Evolutionary conservation across 306 rosid genomes (phyloP), one percentile per base, ranked within the genome.

Genomic region (Pueraria montana): DNA sequence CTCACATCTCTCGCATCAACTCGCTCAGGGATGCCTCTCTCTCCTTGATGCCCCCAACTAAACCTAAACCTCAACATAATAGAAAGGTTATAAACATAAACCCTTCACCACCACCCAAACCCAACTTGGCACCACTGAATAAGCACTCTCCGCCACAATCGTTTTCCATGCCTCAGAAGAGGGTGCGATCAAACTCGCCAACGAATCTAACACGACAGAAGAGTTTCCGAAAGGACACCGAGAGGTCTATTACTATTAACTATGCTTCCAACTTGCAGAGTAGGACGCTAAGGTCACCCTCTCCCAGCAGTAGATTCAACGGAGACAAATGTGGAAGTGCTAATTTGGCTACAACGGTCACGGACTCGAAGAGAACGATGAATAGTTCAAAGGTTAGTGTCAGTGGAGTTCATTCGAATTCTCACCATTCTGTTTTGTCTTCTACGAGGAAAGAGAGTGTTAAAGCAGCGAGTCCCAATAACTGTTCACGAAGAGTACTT

Each of bases 101-200:
- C 80, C 78, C 89, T 10, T 62, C 72, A 38, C 34, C 82, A 38
- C 34, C 82, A 8, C 46, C 67, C 5, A 76, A 48, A 58, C 34
- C 71, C 68, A 40, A 40, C 59, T 61, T 50, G 3, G 49, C n/a
- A 1, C 8, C 79, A 24, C 14, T 18, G 1, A 74, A n/a, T n/a
- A n/a, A 80, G 6, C 88, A 72, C 3, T 74, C 87, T 3, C 61
- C 56, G 1, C 86, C 40, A 0, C 84, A 79, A n/a, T 59, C 84
- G 1, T 56, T 36, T 13, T 27, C 55, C 45, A 72, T 70, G 30
- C 91, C 91, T 0, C 92, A 86, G 43, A 94, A 96, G 88, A 89
- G 97, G 78, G 73, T 85, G 4, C 85, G 99, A 6, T 84, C 93
- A 4, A 86, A 78, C 66, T 91, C 97, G 0, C 97, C 97, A 0